Evolutionary conservation across 345 rosid genomes (phyloP).

Genomic region (Pistacia vera): DNA sequence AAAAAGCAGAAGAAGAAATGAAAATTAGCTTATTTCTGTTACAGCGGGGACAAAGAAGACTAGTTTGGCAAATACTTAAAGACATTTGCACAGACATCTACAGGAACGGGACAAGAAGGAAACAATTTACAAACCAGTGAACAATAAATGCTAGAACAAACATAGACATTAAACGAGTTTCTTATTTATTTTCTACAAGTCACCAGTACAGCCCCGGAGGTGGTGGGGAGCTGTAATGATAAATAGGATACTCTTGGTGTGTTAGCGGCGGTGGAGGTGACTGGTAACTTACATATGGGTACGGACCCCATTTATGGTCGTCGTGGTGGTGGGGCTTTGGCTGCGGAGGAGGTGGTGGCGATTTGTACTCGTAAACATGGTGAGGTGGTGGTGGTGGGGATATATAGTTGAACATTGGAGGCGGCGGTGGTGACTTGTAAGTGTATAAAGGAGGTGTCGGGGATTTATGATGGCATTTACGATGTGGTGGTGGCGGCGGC

Average conservation of each 20-base stretch:
- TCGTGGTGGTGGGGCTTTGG: not conserved
- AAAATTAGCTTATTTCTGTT: not conserved
- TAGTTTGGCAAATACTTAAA: not conserved
- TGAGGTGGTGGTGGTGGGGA: not conserved
- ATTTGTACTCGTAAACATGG: not conserved
- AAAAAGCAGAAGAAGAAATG: not conserved
- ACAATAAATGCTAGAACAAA: not conserved
- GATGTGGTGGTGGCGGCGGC: not conserved
- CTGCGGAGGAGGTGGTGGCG: not conserved
- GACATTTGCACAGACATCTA: not conserved
- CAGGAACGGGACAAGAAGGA: not conserved
- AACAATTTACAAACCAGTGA: not conserved
- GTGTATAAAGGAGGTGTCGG: not conserved
- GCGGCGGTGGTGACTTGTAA: slow-evolving; percentile 10
- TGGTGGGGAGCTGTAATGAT: not conserved
- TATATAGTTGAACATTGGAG: not conserved
- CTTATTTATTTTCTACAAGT: not conserved
- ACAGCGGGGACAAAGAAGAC: not conserved
- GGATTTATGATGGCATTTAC: too few species aligned
- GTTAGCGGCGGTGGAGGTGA: slow-evolving; percentile 13
- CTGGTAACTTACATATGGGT: slow-evolving; percentile 3
- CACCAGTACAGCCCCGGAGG: not conserved
- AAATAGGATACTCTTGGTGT: not conserved
- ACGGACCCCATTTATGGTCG: slow-evolving; percentile 13
- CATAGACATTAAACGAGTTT: not conserved